A percentile compares a stretch with the other conserved stretches of the same genome.
These are phyloP conservation scores for Veloboletus limbatus DNA, from an alignment of 1,284 basidiomycete species.

Conservation along the genomic window DNA sequence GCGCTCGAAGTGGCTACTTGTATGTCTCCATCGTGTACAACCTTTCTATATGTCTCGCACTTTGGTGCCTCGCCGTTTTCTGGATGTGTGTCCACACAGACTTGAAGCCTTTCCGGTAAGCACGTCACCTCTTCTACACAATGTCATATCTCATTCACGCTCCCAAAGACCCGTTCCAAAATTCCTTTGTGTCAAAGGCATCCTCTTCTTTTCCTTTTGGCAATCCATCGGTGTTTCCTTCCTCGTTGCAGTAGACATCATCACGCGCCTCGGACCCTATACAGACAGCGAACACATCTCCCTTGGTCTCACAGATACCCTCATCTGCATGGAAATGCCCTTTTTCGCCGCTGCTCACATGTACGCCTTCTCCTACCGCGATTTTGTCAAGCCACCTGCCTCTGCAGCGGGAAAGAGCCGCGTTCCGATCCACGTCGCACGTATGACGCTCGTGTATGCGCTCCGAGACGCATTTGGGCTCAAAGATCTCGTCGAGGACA, in stretches of 20 bases:
- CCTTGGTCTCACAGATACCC: slow-evolving; percentile 82
- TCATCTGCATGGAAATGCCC: slow-evolving; percentile 98
- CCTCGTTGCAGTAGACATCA: slow-evolving; percentile 78
- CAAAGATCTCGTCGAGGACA: slow-evolving; percentile 87
- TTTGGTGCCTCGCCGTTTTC: slow-evolving; percentile 92
- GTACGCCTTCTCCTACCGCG: slow-evolving; percentile 82
- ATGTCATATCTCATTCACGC: neutral
- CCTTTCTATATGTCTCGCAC: slow-evolving; percentile 65
- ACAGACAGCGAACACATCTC: slow-evolving; percentile 90
- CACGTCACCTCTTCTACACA: slow-evolving; percentile 18
- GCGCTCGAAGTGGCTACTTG: slow-evolving; percentile 84
- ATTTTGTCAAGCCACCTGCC: slow-evolving; percentile 76
- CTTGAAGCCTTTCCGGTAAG: slow-evolving; percentile 81
- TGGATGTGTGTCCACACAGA: slow-evolving; percentile 89
- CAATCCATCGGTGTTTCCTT: slow-evolving; percentile 87
- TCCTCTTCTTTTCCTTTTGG: slow-evolving; percentile 99
- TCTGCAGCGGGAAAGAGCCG: slow-evolving; percentile 9
- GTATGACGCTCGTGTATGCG: slow-evolving; percentile 86
- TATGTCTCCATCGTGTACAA: slow-evolving; percentile 88
- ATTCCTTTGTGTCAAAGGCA: slow-evolving; percentile 97
- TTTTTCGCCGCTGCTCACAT: slow-evolving; percentile 93
- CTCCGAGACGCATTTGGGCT: slow-evolving; percentile 84
- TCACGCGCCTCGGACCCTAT: slow-evolving; percentile 82
- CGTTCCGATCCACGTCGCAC: slow-evolving; percentile 59
- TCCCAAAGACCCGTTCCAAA: slow-evolving; percentile 75